Evolutionary conservation across 1,284 basidiomycete genomes (phyloP).

Genomic region (Naganishia liquefaciens): DNA sequence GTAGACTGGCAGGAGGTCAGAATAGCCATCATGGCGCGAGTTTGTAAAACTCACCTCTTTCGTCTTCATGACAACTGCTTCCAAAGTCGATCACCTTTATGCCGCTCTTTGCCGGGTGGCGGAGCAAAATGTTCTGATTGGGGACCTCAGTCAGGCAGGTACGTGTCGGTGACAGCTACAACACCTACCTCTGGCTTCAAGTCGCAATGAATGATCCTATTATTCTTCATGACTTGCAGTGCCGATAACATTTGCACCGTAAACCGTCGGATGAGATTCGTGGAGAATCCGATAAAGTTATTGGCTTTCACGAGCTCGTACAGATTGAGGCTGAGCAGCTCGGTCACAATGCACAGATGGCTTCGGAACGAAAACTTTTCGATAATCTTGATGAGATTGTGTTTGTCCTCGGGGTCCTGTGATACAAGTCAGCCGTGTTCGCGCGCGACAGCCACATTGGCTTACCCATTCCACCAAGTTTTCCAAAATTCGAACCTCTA

Average conservation of each 20-base stretch:
- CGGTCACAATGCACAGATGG: conserved; percentile 98
- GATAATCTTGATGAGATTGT: conserved; percentile 97
- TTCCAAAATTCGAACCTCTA: conserved; percentile 98
- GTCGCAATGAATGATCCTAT: conserved; percentile 99
- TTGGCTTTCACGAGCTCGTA: conserved; percentile 99
- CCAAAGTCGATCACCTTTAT: conserved; percentile 99
- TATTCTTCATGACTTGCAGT: conserved; percentile 88
- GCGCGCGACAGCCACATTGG: neutral
- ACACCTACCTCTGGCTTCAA: conserved; percentile 87
- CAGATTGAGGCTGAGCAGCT: conserved; percentile 95
- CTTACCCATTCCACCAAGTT: conserved; percentile 93
- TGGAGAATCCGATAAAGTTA: conserved; percentile 95
- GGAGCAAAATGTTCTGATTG: conserved; percentile 83
- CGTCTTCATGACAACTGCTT: conserved; percentile 96
- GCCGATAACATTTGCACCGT: conserved; percentile 93
- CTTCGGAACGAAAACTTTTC: conserved; percentile 98
- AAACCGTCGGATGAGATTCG: conserved; percentile 89
- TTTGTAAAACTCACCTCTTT: conserved; percentile 74
- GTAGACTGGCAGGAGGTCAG: conserved; percentile 67
- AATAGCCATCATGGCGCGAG: neutral
- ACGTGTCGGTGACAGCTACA: too few relatives aligned
- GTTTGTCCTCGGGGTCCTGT: conserved; percentile 92
- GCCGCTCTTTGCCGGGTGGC: conserved; percentile 91
- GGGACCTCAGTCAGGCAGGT: neutral
- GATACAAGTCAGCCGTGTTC: conserved; percentile 5